Base-by-base conservation (phyloP, 768 basidiomycete species). In the Sarcodon sp. region DNA sequence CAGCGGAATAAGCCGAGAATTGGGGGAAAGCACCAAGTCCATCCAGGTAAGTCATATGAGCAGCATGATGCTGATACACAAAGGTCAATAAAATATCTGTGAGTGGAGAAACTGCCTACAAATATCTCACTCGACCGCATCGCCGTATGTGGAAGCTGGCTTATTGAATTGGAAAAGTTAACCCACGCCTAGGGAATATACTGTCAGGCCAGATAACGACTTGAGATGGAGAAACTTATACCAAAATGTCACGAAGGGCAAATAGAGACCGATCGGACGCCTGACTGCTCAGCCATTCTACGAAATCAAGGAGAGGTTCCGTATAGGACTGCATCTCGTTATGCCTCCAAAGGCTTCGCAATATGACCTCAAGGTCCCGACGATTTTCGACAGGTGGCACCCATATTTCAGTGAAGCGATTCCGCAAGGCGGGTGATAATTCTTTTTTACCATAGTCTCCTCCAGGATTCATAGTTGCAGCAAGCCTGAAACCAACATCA, bases 381-480 rank as follows among this genome's bases (percentile, higher is more conserved):
- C 79, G 71, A 50, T 79, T 71, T 49, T 87, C 79, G 32, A 97
- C 76, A 13, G 80, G 68, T 3, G 94, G 93, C 0, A 99, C 96
- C 94, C 96, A 99, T 33, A 99, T 94, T 62, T 99, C 96, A 3
- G 96, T 99, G 66, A 99, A 99, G 4, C 96, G 80, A 65, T 98
- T 99, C 15, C 96, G 80, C 35, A 99, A 69, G 0, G 96, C 96
- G 33, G 93, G 94, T 1, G 96, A 98, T 2, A 99, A 69, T 60
- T 99, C 96, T 61, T 98, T 99, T 71, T 99, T 99, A 18, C 96
- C 96, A 57, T 93, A 98, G 59, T 99, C 96, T 11, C 96, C 96
- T 15, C 96, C 96, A 0, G 96, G 96, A 61, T 99, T 99, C 96
- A 99, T 99, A 3, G 96, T 98, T 2, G 96, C 91, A 0, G 97